These are phyloP conservation scores for Colletotrichum sidae DNA, from an alignment of 2,329 filamentous ascomycete genomes.

Conservation along the genomic window DNA sequence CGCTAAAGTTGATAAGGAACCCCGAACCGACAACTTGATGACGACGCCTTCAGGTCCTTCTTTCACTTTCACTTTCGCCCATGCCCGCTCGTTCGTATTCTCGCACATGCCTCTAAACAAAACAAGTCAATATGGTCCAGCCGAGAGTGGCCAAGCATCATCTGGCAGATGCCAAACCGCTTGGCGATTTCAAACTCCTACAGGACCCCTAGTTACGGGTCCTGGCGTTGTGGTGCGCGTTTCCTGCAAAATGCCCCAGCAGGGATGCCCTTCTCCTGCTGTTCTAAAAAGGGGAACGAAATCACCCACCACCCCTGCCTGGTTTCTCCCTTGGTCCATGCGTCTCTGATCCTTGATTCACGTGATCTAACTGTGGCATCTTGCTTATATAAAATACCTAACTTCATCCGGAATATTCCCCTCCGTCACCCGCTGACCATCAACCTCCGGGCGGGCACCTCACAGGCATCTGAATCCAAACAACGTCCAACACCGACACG, in stretches of 20 bases:
- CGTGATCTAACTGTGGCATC: neutral
- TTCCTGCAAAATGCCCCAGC: neutral
- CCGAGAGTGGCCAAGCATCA: neutral
- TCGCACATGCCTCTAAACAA: too few relatives aligned
- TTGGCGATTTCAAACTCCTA: neutral
- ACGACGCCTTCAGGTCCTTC: slow-evolving; percentile 7
- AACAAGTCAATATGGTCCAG: too few relatives aligned
- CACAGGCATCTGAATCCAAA: too few relatives aligned
- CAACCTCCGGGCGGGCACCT: neutral
- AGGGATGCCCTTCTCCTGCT: neutral
- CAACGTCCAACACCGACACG: neutral
- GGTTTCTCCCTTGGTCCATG: slow-evolving; percentile 7
- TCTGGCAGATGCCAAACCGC: neutral
- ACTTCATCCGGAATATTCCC: neutral
- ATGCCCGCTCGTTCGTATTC: too few relatives aligned
- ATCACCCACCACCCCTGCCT: neutral
- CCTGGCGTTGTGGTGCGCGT: neutral
- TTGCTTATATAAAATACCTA: too few relatives aligned
- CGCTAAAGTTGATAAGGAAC: neutral
- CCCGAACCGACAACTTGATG: slow-evolving; percentile 5
- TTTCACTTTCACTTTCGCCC: too few relatives aligned
- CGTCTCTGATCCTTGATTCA: neutral
- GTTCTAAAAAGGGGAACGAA: neutral
- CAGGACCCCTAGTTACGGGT: too few relatives aligned
- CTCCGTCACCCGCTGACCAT: neutral